phyloP scores from a whole-genome alignment of 2,329 filamentous ascomycete genomes.

The Clonostachys solani region DNA sequence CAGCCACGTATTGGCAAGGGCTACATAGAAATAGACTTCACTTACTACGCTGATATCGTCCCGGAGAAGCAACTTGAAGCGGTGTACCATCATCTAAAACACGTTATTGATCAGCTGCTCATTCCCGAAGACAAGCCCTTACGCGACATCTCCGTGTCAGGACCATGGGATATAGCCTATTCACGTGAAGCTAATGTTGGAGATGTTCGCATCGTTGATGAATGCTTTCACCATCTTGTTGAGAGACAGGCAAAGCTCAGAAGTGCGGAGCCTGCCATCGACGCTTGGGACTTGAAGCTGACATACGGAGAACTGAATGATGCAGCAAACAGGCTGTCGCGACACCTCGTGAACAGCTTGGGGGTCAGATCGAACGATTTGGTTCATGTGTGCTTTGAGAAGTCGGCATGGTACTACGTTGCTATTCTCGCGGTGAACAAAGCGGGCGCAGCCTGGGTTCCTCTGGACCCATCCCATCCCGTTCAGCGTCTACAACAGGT shows the following conservation, averaged over 20 bases:
- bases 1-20: neutral
- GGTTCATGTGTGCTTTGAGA: slow-evolving; percentile 3
- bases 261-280: neutral
- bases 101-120: slow-evolving; percentile 1
- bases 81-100: neutral
- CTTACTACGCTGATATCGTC: slow-evolving; percentile 1
- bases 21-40: neutral
- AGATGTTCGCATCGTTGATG: neutral
- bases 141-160: neutral
- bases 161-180: neutral
- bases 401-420: slow-evolving; percentile 1
- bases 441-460: slow-evolving; percentile 1
- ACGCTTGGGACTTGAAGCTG: slow-evolving; percentile 2
- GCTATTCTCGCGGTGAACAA: slow-evolving; percentile 4
- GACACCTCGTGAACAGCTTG: neutral
- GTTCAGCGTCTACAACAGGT: neutral
- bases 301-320: slow-evolving; percentile 2
- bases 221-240: slow-evolving; percentile 1
- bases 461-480: slow-evolving; percentile 2
- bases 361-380: neutral
- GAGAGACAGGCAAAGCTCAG: neutral
- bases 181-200: slow-evolving; percentile 1
- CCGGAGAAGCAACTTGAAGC: neutral
- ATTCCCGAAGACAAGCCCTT: neutral
- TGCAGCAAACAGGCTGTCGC: neutral